Conservation (phyloP, 352 stramenopile species). For the Globisporangium solare region DNA sequence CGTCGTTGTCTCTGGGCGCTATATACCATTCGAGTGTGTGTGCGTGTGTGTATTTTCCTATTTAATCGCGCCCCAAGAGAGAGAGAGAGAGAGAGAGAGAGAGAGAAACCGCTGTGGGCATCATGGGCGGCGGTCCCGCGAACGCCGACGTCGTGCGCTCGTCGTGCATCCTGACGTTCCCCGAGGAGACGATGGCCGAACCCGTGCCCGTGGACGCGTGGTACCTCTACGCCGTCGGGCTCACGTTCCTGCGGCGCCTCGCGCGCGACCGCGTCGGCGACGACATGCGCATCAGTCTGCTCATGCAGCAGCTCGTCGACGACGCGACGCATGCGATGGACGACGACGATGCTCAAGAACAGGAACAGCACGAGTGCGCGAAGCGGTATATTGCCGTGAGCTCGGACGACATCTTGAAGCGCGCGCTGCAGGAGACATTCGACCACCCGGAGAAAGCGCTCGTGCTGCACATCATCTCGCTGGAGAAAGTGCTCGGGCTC, state of each 20-base stretch:
- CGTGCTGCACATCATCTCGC: constrained; percentile 70
- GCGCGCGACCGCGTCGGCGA: constrained; percentile 69
- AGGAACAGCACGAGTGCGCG: constrained; percentile 1
- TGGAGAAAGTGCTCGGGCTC: constrained; percentile 43
- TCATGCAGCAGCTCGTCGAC: constrained; percentile 44
- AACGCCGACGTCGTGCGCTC: constrained; percentile 73
- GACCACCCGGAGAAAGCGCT: constrained; percentile 49
- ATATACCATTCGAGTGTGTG: too few species aligned
- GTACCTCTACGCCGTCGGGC: constrained; percentile 70
- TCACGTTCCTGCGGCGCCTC: constrained; percentile 66
- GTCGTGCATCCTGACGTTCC: constrained; percentile 82
- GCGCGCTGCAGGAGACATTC: constrained; percentile 69
- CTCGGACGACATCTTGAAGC: constrained; percentile 44
- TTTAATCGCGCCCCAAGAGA: constrained; percentile 3
- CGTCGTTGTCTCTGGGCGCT: too few species aligned
- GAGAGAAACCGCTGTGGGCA: not conserved
- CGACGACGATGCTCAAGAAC: too few species aligned
- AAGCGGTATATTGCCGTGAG: constrained; percentile 59
- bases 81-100: too few species aligned
- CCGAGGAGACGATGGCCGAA: constrained; percentile 56
- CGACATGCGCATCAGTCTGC: constrained; percentile 41
- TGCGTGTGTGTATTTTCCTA: constrained; percentile 1
- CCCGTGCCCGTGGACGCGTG: constrained; percentile 80
- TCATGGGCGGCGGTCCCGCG: constrained; percentile 65
- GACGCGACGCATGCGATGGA: constrained; percentile 13